Evolutionary conservation across 495 filamentous ascomycete genomes (phyloP).

Genomic region (Neurospora cerealis): DNA sequence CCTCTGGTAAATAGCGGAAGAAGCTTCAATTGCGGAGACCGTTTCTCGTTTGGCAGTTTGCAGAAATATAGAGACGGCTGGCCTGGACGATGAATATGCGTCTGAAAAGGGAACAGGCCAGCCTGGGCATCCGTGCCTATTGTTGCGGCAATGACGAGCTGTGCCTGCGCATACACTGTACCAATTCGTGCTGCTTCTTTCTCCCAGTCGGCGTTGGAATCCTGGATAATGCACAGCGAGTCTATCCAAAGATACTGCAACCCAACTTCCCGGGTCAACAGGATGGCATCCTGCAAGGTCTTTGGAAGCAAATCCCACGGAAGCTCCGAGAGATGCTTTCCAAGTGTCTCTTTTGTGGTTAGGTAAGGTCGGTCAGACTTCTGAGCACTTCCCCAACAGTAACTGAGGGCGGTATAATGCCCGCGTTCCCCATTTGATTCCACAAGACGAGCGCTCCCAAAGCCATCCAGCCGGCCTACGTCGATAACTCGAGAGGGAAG

Average conservation of each 20-base stretch:
- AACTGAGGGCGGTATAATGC: not conserved
- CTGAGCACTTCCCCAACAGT: not conserved
- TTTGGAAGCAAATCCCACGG: not conserved
- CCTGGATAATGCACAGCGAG: not conserved
- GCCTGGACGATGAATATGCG: not conserved
- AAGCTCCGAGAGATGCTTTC: not conserved
- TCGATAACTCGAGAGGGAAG: not conserved
- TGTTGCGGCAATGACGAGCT: not conserved
- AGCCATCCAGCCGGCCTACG: not conserved
- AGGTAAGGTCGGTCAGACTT: not conserved
- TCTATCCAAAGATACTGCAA: not conserved
- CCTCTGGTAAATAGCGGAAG: not conserved
- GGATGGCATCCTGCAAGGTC: not conserved
- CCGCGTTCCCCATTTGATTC: rapidly evolving
- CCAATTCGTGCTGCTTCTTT: rapidly evolving
- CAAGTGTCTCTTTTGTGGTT: not conserved
- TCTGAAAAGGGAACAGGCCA: not conserved
- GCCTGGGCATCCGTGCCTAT: rapidly evolving
- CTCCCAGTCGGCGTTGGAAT: not conserved
- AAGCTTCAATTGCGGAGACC: too few relatives aligned
- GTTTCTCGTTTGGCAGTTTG: too few relatives aligned
- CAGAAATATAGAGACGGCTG: not conserved
- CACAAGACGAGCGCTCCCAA: rapidly evolving
- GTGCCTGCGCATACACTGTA: not conserved
- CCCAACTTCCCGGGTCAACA: not conserved